These are phyloP conservation scores for Salix purpurea DNA, from an alignment of 345 rosid species.

Conservation along the genomic window DNA sequence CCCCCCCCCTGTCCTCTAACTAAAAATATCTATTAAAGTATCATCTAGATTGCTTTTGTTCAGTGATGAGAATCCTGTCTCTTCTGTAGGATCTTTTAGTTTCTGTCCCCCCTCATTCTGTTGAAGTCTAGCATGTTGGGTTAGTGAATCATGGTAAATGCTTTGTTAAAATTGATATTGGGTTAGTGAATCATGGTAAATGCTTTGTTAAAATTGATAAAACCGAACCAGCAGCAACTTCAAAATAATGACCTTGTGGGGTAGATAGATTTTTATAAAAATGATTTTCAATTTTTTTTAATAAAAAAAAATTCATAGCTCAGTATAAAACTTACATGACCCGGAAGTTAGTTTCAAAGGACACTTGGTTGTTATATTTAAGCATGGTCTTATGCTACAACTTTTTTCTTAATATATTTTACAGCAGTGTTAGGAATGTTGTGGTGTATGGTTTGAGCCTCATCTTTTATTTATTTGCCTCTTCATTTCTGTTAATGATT, in stretches of 20 bases:
- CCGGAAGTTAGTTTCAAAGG: neutral
- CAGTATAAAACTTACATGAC: neutral
- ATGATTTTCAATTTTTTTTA: neutral
- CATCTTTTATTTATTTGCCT: neutral
- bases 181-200: neutral
- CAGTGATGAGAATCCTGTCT: neutral
- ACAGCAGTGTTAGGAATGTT: neutral
- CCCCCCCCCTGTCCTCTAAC: neutral
- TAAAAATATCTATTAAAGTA: neutral
- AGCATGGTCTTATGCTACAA: neutral
- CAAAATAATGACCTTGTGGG: neutral
- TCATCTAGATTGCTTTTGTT: neutral
- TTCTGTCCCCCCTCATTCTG: neutral
- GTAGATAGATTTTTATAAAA: neutral
- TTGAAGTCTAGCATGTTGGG: neutral
- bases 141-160: neutral
- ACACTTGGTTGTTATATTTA: neutral
- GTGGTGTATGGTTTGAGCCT: neutral
- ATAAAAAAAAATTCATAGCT: neutral
- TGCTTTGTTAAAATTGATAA: neutral
- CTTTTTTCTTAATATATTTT: neutral
- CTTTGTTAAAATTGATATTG: neutral
- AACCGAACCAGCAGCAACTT: neutral
- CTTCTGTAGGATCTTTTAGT: neutral
- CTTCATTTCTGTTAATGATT: neutral